Percentiles rank a stretch among this genome's conserved stretches.
Conservation (phyloP, 1,284 basidiomycete species). For the Rhizoctonia solani region DNA sequence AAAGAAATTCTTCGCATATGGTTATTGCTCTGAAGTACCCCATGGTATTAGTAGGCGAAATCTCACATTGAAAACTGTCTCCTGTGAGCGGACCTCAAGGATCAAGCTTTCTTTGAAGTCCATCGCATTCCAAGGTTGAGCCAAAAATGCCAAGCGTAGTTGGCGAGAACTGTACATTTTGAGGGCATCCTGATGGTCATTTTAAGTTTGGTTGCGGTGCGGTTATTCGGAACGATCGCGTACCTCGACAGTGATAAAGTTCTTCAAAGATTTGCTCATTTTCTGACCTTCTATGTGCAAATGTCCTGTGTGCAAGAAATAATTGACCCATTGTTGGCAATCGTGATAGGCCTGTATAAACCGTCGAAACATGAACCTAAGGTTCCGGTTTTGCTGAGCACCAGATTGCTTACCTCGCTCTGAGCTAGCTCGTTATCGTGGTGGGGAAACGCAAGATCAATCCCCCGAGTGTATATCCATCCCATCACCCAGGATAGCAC, state of each 20-base stretch:
- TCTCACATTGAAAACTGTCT: slow-evolving; percentile 84
- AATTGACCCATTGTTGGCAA: slow-evolving; percentile 96
- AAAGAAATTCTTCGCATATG: slow-evolving; percentile 19
- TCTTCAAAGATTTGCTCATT: slow-evolving; percentile 99
- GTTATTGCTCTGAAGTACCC: neutral
- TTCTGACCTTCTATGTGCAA: slow-evolving; percentile 98
- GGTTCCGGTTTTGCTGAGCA: too few relatives aligned
- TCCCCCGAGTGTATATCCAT: slow-evolving; percentile 99
- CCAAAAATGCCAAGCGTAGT: slow-evolving; percentile 91
- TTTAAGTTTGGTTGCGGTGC: neutral
- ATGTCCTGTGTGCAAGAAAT: slow-evolving; percentile 98
- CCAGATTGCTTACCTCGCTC: slow-evolving; percentile 83
- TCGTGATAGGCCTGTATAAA: slow-evolving; percentile 80
- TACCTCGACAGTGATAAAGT: slow-evolving; percentile 98
- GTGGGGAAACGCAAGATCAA: slow-evolving; percentile 97
- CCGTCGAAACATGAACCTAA: neutral
- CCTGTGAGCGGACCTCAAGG: slow-evolving; percentile 86
- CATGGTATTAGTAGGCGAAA: slow-evolving; percentile 1
- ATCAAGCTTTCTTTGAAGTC: slow-evolving; percentile 91
- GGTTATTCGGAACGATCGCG: slow-evolving; percentile 42
- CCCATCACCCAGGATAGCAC: slow-evolving; percentile 84
- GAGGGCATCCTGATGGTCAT: slow-evolving; percentile 76
- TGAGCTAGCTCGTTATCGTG: slow-evolving; percentile 99
- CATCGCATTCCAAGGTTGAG: slow-evolving; percentile 89
- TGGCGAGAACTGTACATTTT: slow-evolving; percentile 85